A percentile compares a stretch with the other conserved stretches of the same genome.
Evolutionary conservation across 257 asterid genomes (phyloP).

Genomic region (Galeopsis tetrahit): DNA sequence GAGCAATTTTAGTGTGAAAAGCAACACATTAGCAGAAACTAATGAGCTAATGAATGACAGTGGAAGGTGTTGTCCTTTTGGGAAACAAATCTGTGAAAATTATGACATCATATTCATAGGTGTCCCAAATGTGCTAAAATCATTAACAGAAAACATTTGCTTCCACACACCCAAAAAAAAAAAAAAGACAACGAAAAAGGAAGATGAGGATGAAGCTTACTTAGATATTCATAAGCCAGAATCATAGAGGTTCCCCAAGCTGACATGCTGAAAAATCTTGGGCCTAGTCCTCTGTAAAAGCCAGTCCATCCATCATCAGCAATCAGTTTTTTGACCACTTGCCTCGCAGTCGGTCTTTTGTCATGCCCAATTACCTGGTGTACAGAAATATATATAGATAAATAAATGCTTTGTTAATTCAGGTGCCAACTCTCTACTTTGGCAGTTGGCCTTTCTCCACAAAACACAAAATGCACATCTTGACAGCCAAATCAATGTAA

Average conservation of each 20-base stretch:
- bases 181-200: neutral
- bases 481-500: neutral
- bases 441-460: slow-evolving; percentile 7
- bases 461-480: too few relatives aligned
- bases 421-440: neutral
- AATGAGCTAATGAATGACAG: neutral
- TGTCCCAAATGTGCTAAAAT: neutral
- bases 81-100: slow-evolving; percentile 9
- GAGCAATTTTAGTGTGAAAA: neutral
- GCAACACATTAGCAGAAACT: neutral
- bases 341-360: slow-evolving; percentile 70
- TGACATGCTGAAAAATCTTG: slow-evolving; percentile 97
- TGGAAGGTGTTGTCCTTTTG: neutral
- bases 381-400: slow-evolving; percentile 29
- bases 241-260: slow-evolving; percentile 99
- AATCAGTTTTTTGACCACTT: slow-evolving; percentile 75
- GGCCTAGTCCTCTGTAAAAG: slow-evolving; percentile 92
- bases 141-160: neutral
- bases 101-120: neutral
- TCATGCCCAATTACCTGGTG: slow-evolving; percentile 81
- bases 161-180: neutral
- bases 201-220: slow-evolving; percentile 45
- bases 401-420: slow-evolving; percentile 18
- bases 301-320: slow-evolving; percentile 97
- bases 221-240: slow-evolving; percentile 91